These are phyloP conservation scores for Tillandsia leiboldiana DNA, from an alignment of 176 grass and related monocot species.

Conservation along the genomic window DNA sequence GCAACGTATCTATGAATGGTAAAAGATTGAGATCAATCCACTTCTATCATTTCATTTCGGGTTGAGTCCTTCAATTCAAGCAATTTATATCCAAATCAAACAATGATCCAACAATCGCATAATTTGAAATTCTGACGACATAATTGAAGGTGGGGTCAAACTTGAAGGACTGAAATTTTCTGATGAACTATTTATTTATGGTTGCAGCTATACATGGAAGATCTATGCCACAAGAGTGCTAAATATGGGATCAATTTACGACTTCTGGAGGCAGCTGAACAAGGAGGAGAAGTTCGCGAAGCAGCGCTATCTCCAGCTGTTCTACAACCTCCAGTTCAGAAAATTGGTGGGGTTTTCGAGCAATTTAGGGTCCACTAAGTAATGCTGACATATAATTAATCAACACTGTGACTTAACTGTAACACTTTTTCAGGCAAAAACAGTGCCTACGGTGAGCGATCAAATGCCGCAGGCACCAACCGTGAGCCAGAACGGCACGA, in stretches of 20 bases:
- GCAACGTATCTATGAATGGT: constrained; percentile 91
- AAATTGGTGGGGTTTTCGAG: constrained; percentile 42
- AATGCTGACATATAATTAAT: constrained; percentile 1
- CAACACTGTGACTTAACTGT: neutral
- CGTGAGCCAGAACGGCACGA: constrained; percentile 4
- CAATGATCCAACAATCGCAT: no score
- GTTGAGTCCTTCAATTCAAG: no score
- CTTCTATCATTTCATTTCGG: no score
- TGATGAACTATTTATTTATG: neutral
- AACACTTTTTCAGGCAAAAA: constrained; percentile 37
- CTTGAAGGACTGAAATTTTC: no score
- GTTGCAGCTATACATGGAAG: constrained; percentile 91
- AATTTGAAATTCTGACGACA: no score
- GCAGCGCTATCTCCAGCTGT: constrained; percentile 58
- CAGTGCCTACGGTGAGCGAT: constrained; percentile 17
- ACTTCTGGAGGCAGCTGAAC: constrained; percentile 81
- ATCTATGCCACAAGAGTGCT: constrained; percentile 79
- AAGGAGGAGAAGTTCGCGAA: constrained; percentile 61
- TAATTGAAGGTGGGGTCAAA: no score
- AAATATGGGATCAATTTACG: constrained; percentile 76
- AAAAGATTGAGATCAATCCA: neutral
- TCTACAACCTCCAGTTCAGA: constrained; percentile 80
- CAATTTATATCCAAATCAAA: no score
- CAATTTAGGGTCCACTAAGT: neutral
- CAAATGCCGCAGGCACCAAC: constrained; percentile 13